Percentiles rank a stretch among this genome's conserved stretches.
Conservation (phyloP, 2,329 filamentous ascomycete species). For the Raffaelea albimanens region DNA sequence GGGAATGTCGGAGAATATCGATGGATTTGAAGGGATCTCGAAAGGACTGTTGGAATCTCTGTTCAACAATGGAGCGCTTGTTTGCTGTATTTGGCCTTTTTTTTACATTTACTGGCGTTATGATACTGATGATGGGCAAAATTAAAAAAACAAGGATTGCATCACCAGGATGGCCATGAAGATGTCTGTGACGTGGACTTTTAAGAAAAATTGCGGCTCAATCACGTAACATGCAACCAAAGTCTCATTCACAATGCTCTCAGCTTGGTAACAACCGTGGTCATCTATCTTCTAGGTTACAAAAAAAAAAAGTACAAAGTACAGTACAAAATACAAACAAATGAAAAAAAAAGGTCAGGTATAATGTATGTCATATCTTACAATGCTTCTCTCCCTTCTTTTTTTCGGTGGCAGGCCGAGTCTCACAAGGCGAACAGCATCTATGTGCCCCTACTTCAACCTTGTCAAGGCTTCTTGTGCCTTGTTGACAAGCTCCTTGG, state of each 20-base stretch:
- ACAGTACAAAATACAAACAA: not conserved
- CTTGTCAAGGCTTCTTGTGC: conserved; percentile 38
- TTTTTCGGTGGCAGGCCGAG: no score
- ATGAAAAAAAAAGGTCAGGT: not conserved
- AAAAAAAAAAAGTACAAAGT: not conserved
- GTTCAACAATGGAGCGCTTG: not conserved
- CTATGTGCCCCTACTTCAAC: conserved; percentile 19
- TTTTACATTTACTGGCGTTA: not conserved
- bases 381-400: not conserved
- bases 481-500: conserved; percentile 35
- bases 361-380: no score
- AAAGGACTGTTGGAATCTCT: no score
- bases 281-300: not conserved
- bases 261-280: no score
- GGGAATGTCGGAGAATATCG: no score
- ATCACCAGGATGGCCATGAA: no score
- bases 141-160: not conserved
- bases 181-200: no score
- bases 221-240: no score
- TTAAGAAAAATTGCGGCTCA: no score
- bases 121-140: conserved; percentile 1
- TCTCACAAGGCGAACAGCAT: no score
- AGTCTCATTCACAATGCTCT: no score
- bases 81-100: not conserved
- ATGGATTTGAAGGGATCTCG: no score